A percentile compares a stretch with the other conserved stretches of the same genome.
These are phyloP conservation scores for Penicillium flavigenum DNA, from an alignment of 495 filamentous ascomycete genomes.

Conservation along the genomic window DNA sequence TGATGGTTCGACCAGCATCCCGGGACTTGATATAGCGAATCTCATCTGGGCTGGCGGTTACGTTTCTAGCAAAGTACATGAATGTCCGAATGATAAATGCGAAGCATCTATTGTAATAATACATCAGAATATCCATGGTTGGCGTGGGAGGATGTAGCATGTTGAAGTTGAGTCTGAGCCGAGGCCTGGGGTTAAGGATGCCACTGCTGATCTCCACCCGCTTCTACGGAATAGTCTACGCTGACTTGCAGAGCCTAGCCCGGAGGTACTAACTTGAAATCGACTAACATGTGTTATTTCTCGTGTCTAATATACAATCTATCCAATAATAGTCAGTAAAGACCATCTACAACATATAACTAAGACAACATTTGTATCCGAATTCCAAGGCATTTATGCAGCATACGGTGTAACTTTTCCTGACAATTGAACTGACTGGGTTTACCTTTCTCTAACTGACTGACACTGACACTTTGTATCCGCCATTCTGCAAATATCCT, in stretches of 20 bases:
- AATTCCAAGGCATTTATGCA: neutral
- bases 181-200: slow-evolving; percentile 14
- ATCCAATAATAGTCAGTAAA: neutral
- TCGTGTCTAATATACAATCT: neutral
- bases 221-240: neutral
- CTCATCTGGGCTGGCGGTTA: slow-evolving; percentile 31
- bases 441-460: neutral
- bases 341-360: neutral
- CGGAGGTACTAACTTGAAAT: neutral
- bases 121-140: slow-evolving; percentile 25
- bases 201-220: slow-evolving; percentile 8
- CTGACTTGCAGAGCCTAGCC: neutral
- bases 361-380: neutral
- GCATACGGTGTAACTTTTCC: neutral
- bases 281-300: neutral
- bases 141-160: neutral
- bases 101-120: slow-evolving; percentile 29
- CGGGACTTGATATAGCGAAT: slow-evolving; percentile 43
- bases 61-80: neutral
- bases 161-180: slow-evolving; percentile 8
- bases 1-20: slow-evolving; percentile 43
- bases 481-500: neutral
- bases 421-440: neutral
- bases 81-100: slow-evolving; percentile 13
- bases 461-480: neutral